phyloP scores from a whole-genome alignment of 2,329 filamentous ascomycete genomes.

The Aspergillus pseudoviridinutans region DNA sequence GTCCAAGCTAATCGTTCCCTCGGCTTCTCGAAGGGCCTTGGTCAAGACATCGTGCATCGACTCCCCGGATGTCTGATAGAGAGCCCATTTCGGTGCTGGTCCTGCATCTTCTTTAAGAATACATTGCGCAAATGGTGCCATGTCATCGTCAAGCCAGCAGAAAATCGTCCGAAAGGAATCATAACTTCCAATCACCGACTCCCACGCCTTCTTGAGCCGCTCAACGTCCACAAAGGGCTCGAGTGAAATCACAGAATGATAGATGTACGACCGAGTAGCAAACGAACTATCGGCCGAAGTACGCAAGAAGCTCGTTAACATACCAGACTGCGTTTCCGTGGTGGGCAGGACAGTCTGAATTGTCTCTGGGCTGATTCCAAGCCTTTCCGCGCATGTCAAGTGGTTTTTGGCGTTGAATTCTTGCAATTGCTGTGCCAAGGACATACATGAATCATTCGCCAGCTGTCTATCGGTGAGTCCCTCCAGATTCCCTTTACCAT shows the following conservation, averaged over 20 bases:
- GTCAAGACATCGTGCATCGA: slow-evolving; percentile 14
- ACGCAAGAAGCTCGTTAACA: slow-evolving; percentile 32
- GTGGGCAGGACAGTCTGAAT: slow-evolving; percentile 30
- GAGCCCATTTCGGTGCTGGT: slow-evolving; percentile 10
- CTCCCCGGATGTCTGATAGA: slow-evolving; percentile 9
- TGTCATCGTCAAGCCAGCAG: slow-evolving; percentile 28
- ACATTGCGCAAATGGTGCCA: slow-evolving; percentile 35
- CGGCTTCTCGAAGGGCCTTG: slow-evolving; percentile 14
- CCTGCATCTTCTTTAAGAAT: slow-evolving; percentile 19
- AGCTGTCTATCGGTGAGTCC: background rate
- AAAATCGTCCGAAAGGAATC: slow-evolving; percentile 33
- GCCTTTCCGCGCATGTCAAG: slow-evolving; percentile 14
- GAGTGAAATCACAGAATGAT: slow-evolving; percentile 27
- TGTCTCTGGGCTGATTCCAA: slow-evolving; percentile 11
- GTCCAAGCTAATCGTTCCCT: slow-evolving; percentile 16
- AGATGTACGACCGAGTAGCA: slow-evolving; percentile 26
- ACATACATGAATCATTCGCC: background rate
- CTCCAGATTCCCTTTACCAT: background rate
- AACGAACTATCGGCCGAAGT: slow-evolving; percentile 13
- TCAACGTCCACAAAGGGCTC: slow-evolving; percentile 17
- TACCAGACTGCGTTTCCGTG: slow-evolving; percentile 33
- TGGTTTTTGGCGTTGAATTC: slow-evolving; percentile 18
- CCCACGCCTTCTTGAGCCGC: slow-evolving; percentile 22
- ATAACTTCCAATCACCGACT: slow-evolving; percentile 21
- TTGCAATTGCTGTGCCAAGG: slow-evolving; percentile 4